Conservation (phyloP, 306 rosid genomes). For the Canavalia gladiata region DNA sequence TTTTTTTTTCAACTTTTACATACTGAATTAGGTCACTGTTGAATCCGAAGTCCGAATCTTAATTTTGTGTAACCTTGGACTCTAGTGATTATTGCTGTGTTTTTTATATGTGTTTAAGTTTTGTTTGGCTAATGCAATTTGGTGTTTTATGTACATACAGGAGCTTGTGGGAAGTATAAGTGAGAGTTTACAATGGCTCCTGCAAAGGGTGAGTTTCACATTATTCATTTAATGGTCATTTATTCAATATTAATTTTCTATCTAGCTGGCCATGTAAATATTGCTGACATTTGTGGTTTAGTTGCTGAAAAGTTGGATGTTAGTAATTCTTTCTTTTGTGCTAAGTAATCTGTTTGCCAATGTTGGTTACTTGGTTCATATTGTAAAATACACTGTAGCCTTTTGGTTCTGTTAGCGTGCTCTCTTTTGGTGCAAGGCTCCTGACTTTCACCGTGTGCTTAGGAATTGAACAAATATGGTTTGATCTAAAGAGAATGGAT, state of each 20-base stretch:
- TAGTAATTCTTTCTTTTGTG: neutral
- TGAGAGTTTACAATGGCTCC: conserved; percentile 52
- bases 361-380: neutral
- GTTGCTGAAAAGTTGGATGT: neutral
- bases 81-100: too few species aligned
- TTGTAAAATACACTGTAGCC: neutral
- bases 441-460: neutral
- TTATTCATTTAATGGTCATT: neutral
- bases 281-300: neutral
- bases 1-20: too few species aligned
- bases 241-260: neutral
- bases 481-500: neutral
- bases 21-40: too few species aligned
- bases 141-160: conserved; percentile 31
- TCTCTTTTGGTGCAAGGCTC: neutral
- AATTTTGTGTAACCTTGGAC: neutral
- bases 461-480: neutral
- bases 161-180: conserved; percentile 28
- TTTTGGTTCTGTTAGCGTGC: neutral
- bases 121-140: neutral
- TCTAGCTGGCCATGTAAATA: neutral
- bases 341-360: neutral
- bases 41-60: neutral
- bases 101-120: neutral
- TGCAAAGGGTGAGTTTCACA: conserved; percentile 45